phyloP scores from a whole-genome alignment of 345 rosid genomes.

The Syzygium oleosum region DNA sequence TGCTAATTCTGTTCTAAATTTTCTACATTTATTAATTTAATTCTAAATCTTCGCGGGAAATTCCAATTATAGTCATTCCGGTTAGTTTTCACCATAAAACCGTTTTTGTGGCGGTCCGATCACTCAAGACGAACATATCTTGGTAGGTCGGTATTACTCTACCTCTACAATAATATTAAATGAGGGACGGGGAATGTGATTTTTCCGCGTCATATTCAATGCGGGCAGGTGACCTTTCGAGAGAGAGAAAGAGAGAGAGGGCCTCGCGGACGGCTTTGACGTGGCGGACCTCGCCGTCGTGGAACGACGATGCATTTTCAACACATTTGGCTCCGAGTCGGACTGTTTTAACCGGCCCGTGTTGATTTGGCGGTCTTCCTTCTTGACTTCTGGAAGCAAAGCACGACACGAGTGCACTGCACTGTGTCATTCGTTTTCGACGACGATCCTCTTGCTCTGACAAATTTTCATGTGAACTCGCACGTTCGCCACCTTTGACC shows the following conservation, averaged over 20 bases:
- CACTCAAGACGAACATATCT: rapidly evolving
- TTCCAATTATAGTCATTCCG: no score
- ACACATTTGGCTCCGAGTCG: not conserved
- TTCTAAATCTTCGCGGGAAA: no score
- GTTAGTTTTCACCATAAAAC: no score
- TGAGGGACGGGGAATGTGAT: not conserved
- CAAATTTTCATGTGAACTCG: not conserved
- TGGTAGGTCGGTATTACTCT: not conserved
- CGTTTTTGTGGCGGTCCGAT: no score
- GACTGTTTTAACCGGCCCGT: not conserved
- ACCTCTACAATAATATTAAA: not conserved
- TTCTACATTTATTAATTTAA: no score
- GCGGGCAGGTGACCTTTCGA: not conserved
- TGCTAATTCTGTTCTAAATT: rapidly evolving
- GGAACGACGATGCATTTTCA: not conserved
- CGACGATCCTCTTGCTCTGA: not conserved
- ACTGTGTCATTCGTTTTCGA: not conserved
- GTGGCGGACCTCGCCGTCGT: rapidly evolving
- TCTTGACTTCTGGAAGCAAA: not conserved
- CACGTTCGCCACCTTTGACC: not conserved
- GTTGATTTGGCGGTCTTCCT: not conserved
- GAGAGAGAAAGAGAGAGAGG: not conserved
- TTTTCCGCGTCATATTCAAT: no score
- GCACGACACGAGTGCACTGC: not conserved
- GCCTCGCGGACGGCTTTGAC: not conserved